A percentile compares a stretch with the other conserved stretches of the same genome.
phyloP scores from a whole-genome alignment of 129 eudicot species.

The Centella asiatica region DNA sequence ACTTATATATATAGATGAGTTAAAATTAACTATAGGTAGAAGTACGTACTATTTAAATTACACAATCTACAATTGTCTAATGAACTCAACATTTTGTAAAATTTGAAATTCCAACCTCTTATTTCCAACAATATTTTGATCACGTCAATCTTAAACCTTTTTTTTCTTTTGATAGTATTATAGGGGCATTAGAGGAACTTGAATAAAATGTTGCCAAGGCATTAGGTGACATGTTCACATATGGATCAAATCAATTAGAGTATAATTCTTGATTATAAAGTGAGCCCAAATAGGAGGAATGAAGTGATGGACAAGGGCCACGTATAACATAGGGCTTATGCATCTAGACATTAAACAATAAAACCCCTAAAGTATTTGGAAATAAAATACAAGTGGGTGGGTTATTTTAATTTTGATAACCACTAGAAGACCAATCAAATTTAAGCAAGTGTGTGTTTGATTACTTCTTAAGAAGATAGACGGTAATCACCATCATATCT shows the following conservation, averaged over 20 bases:
- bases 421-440: slow-evolving; percentile 34
- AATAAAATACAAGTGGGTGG: slow-evolving; percentile 34
- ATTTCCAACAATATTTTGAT: too few species aligned
- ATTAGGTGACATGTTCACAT: slow-evolving; percentile 33
- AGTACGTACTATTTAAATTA: too few species aligned
- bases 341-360: slow-evolving; percentile 28
- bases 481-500: slow-evolving; percentile 31
- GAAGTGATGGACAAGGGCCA: slow-evolving; percentile 28
- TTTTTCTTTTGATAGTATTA: too few species aligned
- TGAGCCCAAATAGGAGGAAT: slow-evolving; percentile 6
- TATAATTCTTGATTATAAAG: slow-evolving; percentile 19
- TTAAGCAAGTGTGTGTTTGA: slow-evolving; percentile 45
- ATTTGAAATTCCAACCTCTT: too few species aligned
- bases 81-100: too few species aligned
- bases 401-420: slow-evolving; percentile 28
- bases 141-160: too few species aligned
- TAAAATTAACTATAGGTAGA: too few species aligned
- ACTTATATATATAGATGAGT: background rate
- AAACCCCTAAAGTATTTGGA: slow-evolving; percentile 14
- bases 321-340: slow-evolving; percentile 39
- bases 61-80: too few species aligned
- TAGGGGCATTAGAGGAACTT: slow-evolving; percentile 29
- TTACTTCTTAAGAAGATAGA: slow-evolving; percentile 43
- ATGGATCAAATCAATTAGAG: slow-evolving; percentile 25
- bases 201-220: slow-evolving; percentile 19